Base-by-base conservation (phyloP, 768 basidiomycete genomes). In the Suillus bovinus region DNA sequence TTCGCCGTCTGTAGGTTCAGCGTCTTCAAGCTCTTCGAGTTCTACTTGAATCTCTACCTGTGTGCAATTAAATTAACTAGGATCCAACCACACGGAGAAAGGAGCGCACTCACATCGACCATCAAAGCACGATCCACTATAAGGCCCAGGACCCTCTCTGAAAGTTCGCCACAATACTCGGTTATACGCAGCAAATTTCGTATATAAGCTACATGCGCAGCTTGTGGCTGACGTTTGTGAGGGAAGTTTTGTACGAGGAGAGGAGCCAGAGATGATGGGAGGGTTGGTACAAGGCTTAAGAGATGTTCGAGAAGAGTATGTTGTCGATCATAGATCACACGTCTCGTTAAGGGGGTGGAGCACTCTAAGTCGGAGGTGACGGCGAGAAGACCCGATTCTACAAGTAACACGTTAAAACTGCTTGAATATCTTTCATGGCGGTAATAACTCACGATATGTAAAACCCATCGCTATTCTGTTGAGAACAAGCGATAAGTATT, bases 1-100 rank as follows among this genome's bases (percentile, higher is more conserved):
- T 17, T 80, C 80, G 2, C 80, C 82, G n/a, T 86, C 86, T 63
- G 78, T 62, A 4, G 69, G 64, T 20, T 82, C 84, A 16, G 82
- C 80, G 4, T 90, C 90, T 68, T 96, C 95, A 5, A 96, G 78
- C 66, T 97, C 94, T 71, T 98, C 96, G 4, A 94, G 71, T 69
- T 96, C 94, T n/a, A 94, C 90, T 71, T 97, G 96, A 36, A 99
- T 95, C 76, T 99, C 96, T 31, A 97, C 93, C 94, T 96, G n/a
- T 6, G 7, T 4, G 5, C 64, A 2, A 54, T 39, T 5, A 14
- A 31, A 46, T 5, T 60, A n/a, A 65, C 63, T 22, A 44, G 22
- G 17, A 58, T 14, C 5, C 9, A 44, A 58, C 31, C 22, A 58
- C 20, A 5, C 10, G 20, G 20, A 31, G 5, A 52, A 33, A 29